Base-by-base conservation (phyloP, 441 rosid genomes). In the Erysimum cheiri region DNA sequence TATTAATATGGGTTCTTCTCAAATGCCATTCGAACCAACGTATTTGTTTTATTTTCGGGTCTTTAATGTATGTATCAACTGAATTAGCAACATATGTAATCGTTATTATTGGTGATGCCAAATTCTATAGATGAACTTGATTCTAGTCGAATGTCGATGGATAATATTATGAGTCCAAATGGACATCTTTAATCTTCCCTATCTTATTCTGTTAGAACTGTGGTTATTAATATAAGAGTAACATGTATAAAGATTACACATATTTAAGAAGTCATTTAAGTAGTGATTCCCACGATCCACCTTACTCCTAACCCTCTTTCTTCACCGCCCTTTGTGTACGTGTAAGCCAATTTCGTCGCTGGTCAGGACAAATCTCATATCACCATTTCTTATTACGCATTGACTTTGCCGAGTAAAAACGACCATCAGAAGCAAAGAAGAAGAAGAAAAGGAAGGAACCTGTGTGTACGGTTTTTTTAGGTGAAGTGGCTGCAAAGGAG, bases 251-350 rank as follows among this genome's bases (percentile, higher is more conserved):
- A 22, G 24, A 22, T 22, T 22, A 22, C 29, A 36, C 31, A 19
- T 6, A 36, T 37, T 55, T 50, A 61, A 61, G n/a, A 41, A 24
- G 5, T 62, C 39, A 53, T 33, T 6, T 22, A 14, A 12, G 47
- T 71, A 67, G 69, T 73, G 77, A 44, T 60, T 60, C 32, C 43
- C 73, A 73, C 69, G 73, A 67, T 53, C 58, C 13, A 35, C 8
- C 41, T 54, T 73, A 43, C 62, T 57, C 46, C 11, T 40, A 32
- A 44, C 56, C 33, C 9, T 15, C 36, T 63, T 43, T 41, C 57
- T 60, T 60, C 28, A 67, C 56, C 49, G 46, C 40, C 70, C 6
- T 2, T 67, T 43, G 33, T 41, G n/a, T 32, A 52, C 36, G 47
- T 41, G 31, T 35, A 40, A 33, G 2, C 32, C 31, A 17, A 28